Conservation (phyloP, 257 asterid genomes). For the Cordia subcordata region DNA sequence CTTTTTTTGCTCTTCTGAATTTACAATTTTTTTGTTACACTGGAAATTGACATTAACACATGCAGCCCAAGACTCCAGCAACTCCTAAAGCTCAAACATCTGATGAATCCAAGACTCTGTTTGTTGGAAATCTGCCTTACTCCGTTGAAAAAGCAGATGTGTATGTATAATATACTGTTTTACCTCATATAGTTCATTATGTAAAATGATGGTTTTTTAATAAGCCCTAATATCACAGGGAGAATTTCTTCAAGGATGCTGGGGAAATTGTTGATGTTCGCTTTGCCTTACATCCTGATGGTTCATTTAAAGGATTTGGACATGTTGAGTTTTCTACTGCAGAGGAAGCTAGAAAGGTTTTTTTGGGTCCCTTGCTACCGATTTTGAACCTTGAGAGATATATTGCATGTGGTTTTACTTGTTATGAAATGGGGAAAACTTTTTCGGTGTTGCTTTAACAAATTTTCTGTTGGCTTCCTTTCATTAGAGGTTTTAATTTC, state of each 20-base stretch:
- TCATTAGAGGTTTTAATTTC: no score
- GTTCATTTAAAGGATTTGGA: constrained; percentile 73
- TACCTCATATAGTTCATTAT: neutral
- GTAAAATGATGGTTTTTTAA: no score
- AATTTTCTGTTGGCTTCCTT: no score
- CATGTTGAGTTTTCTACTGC: constrained; percentile 73
- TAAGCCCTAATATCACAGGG: constrained; percentile 33
- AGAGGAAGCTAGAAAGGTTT: constrained; percentile 76
- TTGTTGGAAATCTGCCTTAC: constrained; percentile 72
- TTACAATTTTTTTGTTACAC: no score
- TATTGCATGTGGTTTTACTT: no score
- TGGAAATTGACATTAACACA: no score
- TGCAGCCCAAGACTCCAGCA: constrained; percentile 54
- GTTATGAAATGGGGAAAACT: no score
- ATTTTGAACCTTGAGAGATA: neutral
- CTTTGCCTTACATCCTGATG: constrained; percentile 46
- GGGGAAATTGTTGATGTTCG: constrained; percentile 74
- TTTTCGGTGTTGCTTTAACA: no score
- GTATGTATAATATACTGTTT: constrained; percentile 36
- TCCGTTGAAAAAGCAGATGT: constrained; percentile 49
- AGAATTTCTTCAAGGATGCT: constrained; percentile 59
- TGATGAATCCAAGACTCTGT: constrained; percentile 51
- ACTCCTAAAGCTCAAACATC: constrained; percentile 37
- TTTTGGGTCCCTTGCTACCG: neutral
- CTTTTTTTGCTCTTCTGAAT: no score